phyloP scores from a whole-genome alignment of 2,329 filamentous ascomycete species.

The Botrytis hyacinthi region DNA sequence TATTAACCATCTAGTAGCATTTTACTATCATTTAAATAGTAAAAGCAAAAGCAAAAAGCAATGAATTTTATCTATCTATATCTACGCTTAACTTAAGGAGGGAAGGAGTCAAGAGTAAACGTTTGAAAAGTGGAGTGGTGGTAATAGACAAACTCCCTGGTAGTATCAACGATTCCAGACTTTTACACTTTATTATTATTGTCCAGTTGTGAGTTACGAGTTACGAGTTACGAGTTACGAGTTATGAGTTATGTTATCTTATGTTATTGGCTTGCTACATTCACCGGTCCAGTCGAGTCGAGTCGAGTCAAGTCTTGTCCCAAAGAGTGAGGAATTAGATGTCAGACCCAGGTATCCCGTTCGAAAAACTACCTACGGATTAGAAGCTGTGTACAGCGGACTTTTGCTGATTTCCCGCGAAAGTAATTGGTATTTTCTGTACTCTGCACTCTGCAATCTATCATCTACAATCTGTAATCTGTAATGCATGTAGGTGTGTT shows the following conservation, averaged over 20 bases:
- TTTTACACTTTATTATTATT: neutral
- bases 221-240: too few species aligned
- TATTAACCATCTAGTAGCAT: neutral
- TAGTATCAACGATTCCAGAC: neutral
- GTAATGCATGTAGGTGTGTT: constrained; percentile 8
- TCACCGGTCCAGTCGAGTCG: neutral
- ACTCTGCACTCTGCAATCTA: neutral
- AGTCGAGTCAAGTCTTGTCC: neutral
- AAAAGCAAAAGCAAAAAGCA: neutral
- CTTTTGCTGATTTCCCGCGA: neutral
- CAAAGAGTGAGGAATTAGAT: neutral
- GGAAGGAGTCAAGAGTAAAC: neutral
- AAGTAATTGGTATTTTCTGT: neutral
- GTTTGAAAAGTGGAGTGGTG: constrained; percentile 13
- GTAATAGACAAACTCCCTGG: neutral
- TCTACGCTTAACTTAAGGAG: constrained; percentile 14
- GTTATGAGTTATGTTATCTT: neutral
- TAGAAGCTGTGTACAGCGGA: neutral
- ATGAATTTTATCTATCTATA: neutral
- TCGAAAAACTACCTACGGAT: neutral
- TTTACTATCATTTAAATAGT: constrained; percentile 4
- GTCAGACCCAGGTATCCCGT: neutral
- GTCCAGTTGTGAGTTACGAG: neutral
- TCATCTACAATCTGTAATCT: constrained; percentile 9
- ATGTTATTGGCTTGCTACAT: neutral